Evolutionary conservation across 2,329 filamentous ascomycete species (phyloP), one percentile per base, ranked within the genome.

Genomic region (Nigrospora oryzae): DNA sequence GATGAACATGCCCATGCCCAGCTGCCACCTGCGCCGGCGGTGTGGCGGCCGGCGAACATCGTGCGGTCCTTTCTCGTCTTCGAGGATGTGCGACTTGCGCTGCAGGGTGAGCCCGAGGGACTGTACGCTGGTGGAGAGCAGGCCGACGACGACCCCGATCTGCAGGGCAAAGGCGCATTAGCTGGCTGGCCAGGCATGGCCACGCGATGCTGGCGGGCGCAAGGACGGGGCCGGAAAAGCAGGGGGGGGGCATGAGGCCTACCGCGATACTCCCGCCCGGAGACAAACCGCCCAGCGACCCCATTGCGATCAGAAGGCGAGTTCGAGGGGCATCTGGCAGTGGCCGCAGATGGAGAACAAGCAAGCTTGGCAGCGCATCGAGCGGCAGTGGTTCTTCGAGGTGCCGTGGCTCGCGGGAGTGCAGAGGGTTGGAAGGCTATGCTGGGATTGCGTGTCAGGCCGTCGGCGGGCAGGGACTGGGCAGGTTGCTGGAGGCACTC

Each of bases 1-100:
- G 53, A 98, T 82, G 67, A 98, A 98, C 82, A 98, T 93, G 61
- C 83, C 81, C 90, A 98, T 97, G 46, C 93, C 93, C 50, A 94
- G 72, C 77, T 96, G 93, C 93, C 93, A 98, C 75, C 89, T 79
- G 58, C 90, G 80, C 59, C 93, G 80, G 60, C 85, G 84, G 67
- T 96, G 94, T 5, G 93, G 89, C 38, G 93, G 91, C 49, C 91
- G 77, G 54, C 86, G 83, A 48, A 83, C 72, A 66, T 93, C 81
- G 63, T 88, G 84, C 8, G 76, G 76, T 42, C 81, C 79, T 66
- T 95, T 95, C 70, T 94, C 89, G 69, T 98, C 93, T 71, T 98
- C 93, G 60, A 97, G 82, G 54, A 98, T 84, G 69, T 98, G 93
- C 51, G 93, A 97, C 68, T 98, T 97, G 63, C 93, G 88, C 69